phyloP scores from a whole-genome alignment of 2,329 filamentous ascomycete genomes.

The Microsporum ferrugineum region DNA sequence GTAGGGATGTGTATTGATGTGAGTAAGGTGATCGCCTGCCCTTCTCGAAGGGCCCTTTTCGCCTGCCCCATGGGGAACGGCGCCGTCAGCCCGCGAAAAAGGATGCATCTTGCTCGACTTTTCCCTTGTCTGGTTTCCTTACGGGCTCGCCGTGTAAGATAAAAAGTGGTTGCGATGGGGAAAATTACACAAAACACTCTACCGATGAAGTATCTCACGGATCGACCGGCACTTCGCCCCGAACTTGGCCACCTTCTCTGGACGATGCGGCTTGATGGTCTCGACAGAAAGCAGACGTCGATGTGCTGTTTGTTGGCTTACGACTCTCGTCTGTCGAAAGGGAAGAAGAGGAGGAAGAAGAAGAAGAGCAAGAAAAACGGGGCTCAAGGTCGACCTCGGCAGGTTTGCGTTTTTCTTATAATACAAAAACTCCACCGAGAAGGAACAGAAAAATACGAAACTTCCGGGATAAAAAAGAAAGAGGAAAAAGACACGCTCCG shows the following conservation, averaged over 20 bases:
- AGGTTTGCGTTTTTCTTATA: background rate
- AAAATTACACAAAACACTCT: no score
- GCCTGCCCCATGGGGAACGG: conserved; percentile 4
- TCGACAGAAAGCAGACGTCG: background rate
- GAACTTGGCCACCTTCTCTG: background rate
- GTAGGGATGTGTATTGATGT: no score
- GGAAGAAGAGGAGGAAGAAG: background rate
- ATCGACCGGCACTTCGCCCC: background rate
- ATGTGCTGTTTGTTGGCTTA: no score
- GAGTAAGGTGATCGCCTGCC: background rate
- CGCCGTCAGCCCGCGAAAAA: background rate
- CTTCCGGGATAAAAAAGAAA: background rate
- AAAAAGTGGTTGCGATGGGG: no score
- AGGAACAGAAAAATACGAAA: background rate
- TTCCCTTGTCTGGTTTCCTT: background rate
- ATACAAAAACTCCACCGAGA: background rate
- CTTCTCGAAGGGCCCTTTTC: background rate
- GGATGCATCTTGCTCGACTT: background rate
- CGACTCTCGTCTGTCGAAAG: no score
- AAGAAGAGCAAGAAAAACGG: no score
- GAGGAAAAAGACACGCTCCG: background rate
- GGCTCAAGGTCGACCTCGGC: background rate
- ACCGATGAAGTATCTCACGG: background rate
- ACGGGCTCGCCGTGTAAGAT: background rate
- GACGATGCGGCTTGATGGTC: no score